A percentile compares a stretch with the other conserved stretches of the same genome.
Conservation (phyloP, 106 monocot genomes). For the Allium cepa region DNA sequence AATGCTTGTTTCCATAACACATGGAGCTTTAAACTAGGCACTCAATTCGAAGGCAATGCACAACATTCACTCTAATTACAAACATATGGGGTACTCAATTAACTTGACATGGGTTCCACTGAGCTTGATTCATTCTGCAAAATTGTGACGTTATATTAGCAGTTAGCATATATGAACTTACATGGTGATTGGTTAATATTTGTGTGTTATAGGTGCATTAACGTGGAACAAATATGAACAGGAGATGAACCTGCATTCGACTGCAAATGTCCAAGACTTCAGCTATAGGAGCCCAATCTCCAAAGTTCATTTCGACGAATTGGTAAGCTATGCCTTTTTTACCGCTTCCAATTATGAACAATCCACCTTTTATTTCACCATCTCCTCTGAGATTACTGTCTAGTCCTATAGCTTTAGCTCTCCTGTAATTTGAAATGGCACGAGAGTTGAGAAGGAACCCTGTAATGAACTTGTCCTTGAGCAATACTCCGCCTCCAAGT, state of each 20-base stretch:
- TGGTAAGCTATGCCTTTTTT: conserved; percentile 31
- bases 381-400: conserved; percentile 14
- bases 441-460: conserved; percentile 26
- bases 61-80: background rate
- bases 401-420: conserved; percentile 21
- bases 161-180: background rate
- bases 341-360: conserved; percentile 22
- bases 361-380: conserved; percentile 27
- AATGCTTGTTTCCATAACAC: background rate
- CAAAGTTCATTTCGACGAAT: conserved; percentile 44
- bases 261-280: conserved; percentile 43
- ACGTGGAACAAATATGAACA: too few relatives aligned
- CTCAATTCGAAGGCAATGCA: background rate
- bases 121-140: conserved; percentile 5
- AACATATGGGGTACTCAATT: background rate
- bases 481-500: conserved; percentile 27
- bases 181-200: too few relatives aligned
- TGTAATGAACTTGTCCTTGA: conserved; percentile 26
- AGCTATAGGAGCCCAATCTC: conserved; percentile 42
- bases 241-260: conserved; percentile 17
- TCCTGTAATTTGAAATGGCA: conserved; percentile 17
- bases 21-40: background rate
- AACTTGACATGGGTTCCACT: background rate
- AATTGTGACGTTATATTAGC: background rate
- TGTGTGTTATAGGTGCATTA: too few relatives aligned